These are phyloP conservation scores for Penicillium italicum DNA, from an alignment of 2,329 filamentous ascomycete species.

Conservation along the genomic window DNA sequence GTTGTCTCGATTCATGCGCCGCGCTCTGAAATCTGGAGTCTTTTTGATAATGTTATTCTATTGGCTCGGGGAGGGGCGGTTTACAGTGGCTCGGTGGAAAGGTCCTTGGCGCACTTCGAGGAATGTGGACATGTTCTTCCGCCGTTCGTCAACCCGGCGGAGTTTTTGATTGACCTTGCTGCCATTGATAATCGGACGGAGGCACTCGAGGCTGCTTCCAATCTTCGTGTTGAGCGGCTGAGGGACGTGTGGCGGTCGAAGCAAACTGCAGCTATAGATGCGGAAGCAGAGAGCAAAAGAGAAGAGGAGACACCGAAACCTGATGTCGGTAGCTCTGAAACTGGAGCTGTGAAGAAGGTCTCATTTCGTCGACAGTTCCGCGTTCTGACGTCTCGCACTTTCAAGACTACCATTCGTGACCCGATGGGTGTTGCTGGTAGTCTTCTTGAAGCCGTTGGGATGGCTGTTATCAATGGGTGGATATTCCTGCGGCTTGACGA, in stretches of 20 bases:
- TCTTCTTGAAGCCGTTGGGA: slow-evolving; percentile 64
- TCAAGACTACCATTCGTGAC: slow-evolving; percentile 71
- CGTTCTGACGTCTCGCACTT: slow-evolving; percentile 65
- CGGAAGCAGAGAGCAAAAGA: background rate
- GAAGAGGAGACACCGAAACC: background rate
- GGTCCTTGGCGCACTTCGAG: slow-evolving; percentile 63
- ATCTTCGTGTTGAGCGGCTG: slow-evolving; percentile 58
- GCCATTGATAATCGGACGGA: slow-evolving; percentile 69
- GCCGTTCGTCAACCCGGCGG: slow-evolving; percentile 72
- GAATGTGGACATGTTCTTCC: slow-evolving; percentile 59
- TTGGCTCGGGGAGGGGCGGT: slow-evolving; percentile 65
- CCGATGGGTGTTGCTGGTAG: slow-evolving; percentile 71
- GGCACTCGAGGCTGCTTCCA: slow-evolving; percentile 60
- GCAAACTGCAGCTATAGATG: background rate
- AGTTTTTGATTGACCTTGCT: slow-evolving; percentile 70
- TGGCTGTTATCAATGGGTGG: slow-evolving; percentile 70
- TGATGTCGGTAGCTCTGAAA: background rate
- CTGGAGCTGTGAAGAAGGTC: slow-evolving; percentile 43
- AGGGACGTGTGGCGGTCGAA: slow-evolving; percentile 55
- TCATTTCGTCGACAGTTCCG: slow-evolving; percentile 60
- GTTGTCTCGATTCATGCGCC: slow-evolving; percentile 75
- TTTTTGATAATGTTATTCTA: slow-evolving; percentile 70
- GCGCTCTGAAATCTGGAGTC: slow-evolving; percentile 72
- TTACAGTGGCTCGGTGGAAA: slow-evolving; percentile 59
- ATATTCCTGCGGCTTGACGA: slow-evolving; percentile 65